Evolutionary conservation across 202 grass and related monocot species (phyloP).

Genomic region (Setaria italica): DNA sequence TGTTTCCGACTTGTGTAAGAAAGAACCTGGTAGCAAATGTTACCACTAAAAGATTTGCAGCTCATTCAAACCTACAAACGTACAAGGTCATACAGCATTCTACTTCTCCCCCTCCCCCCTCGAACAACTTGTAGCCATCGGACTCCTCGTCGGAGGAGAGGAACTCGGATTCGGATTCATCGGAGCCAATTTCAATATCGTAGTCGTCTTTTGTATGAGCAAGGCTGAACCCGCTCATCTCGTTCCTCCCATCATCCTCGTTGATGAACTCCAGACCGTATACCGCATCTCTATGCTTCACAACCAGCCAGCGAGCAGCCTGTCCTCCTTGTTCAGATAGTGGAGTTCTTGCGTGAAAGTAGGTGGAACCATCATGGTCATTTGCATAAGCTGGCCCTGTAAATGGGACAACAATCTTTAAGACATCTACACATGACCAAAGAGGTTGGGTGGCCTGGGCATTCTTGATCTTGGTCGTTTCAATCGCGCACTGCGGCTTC

Average conservation of each 20-base stretch:
- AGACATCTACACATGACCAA: background rate
- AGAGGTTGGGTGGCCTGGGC: too few species aligned
- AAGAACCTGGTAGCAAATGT: background rate
- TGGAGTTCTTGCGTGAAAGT: conserved; percentile 80
- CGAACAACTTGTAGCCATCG: background rate
- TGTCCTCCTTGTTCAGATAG: conserved; percentile 94
- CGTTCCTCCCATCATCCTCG: conserved; percentile 54
- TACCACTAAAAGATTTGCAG: background rate
- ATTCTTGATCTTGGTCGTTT: too few species aligned
- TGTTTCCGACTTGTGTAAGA: background rate
- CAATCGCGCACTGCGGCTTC: too few species aligned
- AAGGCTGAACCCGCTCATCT: conserved; percentile 41
- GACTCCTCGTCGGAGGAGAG: background rate
- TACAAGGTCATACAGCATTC: conserved; percentile 23
- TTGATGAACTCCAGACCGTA: conserved; percentile 87
- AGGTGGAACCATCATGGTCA: conserved; percentile 97
- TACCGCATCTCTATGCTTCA: conserved; percentile 81
- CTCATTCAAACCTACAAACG: conserved; percentile 20
- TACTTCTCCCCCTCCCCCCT: conserved; percentile 24
- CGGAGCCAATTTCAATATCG: conserved; percentile 26
- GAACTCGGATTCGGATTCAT: background rate
- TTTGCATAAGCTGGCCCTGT: conserved; percentile 90
- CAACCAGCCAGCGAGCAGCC: conserved; percentile 84
- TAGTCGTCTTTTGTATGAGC: background rate
- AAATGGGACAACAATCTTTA: conserved; percentile 38